These are phyloP conservation scores for Colletotrichum sp. DNA, from an alignment of 2,329 filamentous ascomycete genomes.

Conservation along the genomic window DNA sequence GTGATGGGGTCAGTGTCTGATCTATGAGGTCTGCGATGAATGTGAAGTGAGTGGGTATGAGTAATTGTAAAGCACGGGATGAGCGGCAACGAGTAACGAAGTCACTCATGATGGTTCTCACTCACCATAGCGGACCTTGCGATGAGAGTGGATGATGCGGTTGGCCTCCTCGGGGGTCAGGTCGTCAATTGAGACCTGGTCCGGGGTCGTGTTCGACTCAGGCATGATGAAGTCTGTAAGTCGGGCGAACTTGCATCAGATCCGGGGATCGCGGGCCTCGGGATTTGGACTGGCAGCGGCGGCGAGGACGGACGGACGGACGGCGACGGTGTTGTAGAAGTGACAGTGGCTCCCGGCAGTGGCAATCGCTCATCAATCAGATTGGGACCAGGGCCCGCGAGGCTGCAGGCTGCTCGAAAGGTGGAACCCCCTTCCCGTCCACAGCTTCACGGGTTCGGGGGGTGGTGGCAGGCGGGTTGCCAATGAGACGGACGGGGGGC, in stretches of 20 bases:
- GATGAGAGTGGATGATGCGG: conserved; percentile 72
- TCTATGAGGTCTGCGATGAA: background rate
- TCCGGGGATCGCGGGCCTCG: background rate
- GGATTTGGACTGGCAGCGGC: background rate
- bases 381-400: background rate
- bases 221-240: conserved; percentile 38
- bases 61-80: background rate
- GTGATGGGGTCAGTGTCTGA: background rate
- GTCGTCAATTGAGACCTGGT: conserved; percentile 55
- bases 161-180: conserved; percentile 70
- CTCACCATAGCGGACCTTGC: conserved; percentile 73
- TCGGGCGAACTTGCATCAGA: conserved; percentile 7
- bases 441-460: background rate
- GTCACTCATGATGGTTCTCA: conserved; percentile 18
- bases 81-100: background rate
- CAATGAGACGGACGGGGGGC: background rate
- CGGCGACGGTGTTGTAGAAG: background rate
- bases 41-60: background rate
- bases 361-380: background rate
- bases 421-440: conserved; percentile 7
- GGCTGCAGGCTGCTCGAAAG: background rate
- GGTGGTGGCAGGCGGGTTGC: background rate
- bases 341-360: background rate
- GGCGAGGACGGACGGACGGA: background rate
- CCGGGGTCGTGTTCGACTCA: conserved; percentile 48